phyloP scores from a whole-genome alignment of 2,329 filamentous ascomycete genomes.

The Amauroascus verrucosus region DNA sequence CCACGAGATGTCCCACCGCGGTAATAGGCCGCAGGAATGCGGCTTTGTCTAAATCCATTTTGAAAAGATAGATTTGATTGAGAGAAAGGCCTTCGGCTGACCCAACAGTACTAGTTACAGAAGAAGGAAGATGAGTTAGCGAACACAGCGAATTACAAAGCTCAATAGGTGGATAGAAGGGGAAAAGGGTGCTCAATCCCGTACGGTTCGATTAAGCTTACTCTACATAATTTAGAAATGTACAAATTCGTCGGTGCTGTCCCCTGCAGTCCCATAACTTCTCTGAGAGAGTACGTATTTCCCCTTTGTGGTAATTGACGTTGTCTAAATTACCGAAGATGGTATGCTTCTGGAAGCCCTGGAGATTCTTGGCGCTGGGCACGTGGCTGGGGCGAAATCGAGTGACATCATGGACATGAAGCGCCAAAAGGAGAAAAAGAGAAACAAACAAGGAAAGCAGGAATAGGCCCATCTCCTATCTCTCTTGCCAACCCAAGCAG shows the following conservation, averaged over 20 bases:
- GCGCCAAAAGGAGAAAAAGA: neutral
- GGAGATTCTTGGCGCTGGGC: neutral
- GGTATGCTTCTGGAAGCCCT: neutral
- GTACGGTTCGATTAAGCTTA: neutral
- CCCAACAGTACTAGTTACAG: neutral
- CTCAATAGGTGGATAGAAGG: neutral
- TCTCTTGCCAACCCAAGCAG: too few species aligned
- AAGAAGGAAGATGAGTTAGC: neutral
- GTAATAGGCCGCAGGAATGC: conserved; percentile 49
- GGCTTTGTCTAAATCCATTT: conserved; percentile 21
- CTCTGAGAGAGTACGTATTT: too few species aligned
- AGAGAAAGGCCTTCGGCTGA: conserved; percentile 1
- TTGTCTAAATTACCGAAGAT: neutral
- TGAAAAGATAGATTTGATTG: neutral
- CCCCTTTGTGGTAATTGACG: too few species aligned
- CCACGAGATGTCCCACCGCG: conserved; percentile 61
- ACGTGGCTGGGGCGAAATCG: neutral
- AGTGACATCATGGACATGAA: neutral
- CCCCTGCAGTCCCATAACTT: neutral
- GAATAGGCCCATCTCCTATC: too few species aligned
- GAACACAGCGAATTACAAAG: neutral
- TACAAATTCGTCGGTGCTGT: neutral
- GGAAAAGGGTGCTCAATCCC: neutral
- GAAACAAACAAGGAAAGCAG: neutral
- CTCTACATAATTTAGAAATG: neutral